phyloP scores from a whole-genome alignment of 2,329 filamentous ascomycete species.

The Domatiomyces catenatus region DNA sequence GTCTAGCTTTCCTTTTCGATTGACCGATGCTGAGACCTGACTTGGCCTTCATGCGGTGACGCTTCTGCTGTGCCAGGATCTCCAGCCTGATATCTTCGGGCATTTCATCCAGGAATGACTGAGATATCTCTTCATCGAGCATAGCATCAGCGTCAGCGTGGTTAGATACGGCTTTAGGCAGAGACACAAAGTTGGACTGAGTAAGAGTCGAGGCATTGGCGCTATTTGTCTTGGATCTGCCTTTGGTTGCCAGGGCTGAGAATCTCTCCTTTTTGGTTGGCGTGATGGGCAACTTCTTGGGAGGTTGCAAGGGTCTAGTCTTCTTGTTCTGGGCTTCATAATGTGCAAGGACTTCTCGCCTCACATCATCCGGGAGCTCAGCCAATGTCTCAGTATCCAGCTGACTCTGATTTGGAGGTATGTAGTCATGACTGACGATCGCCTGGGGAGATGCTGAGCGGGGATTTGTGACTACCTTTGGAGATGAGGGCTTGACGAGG shows the following conservation, averaged over 20 bases:
- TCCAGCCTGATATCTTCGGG: slow-evolving; percentile 68
- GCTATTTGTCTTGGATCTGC: slow-evolving; percentile 34
- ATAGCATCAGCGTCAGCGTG: slow-evolving; percentile 13
- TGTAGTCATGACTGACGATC: slow-evolving; percentile 21
- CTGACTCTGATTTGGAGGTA: slow-evolving; percentile 53
- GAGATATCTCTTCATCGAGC: slow-evolving; percentile 35
- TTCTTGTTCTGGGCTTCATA: slow-evolving; percentile 38
- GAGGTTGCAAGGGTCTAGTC: slow-evolving; percentile 20
- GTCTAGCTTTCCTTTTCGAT: slow-evolving; percentile 15
- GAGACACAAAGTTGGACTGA: slow-evolving; percentile 55
- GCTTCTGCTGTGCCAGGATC: slow-evolving; percentile 58
- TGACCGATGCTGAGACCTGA: slow-evolving; percentile 33
- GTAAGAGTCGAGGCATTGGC: slow-evolving; percentile 46
- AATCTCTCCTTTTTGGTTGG: slow-evolving; percentile 50
- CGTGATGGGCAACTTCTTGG: slow-evolving; percentile 33
- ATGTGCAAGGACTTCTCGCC: slow-evolving; percentile 62
- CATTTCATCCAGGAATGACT: slow-evolving; percentile 64
- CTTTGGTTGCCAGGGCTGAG: slow-evolving; percentile 25
- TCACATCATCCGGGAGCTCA: slow-evolving; percentile 71
- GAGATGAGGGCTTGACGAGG: slow-evolving; percentile 1
- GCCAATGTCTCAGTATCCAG: slow-evolving; percentile 73
- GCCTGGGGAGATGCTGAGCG: slow-evolving; percentile 22
- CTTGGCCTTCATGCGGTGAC: slow-evolving; percentile 42
- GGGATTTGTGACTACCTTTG: slow-evolving; percentile 15
- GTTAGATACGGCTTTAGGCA: slow-evolving; percentile 12